Evolutionary conservation across 2,329 filamentous ascomycete genomes (phyloP).

Genomic region (Sporothrix pallida): DNA sequence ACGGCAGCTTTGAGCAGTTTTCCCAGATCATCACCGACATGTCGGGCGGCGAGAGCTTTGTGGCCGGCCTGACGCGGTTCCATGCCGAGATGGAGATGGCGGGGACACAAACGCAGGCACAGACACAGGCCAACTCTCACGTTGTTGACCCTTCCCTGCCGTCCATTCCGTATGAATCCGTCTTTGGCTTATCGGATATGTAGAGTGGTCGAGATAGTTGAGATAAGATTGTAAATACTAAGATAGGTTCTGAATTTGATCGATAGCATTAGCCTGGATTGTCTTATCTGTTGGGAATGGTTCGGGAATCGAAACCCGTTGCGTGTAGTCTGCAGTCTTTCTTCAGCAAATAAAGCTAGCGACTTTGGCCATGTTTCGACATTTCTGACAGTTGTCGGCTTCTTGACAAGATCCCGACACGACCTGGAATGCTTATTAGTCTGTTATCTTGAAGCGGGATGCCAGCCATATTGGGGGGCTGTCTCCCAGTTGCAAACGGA

Average conservation of each 20-base stretch:
- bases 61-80: slow-evolving; percentile 26
- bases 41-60: slow-evolving; percentile 29
- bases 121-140: background rate
- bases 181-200: slow-evolving; percentile 30
- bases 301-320: background rate
- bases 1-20: slow-evolving; percentile 31
- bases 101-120: background rate
- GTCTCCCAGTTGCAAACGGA: background rate
- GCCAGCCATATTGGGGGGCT: background rate
- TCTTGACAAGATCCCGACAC: background rate
- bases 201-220: background rate
- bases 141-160: background rate
- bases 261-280: background rate
- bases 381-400: background rate
- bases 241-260: background rate
- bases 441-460: background rate
- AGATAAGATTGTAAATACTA: background rate
- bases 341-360: background rate
- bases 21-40: slow-evolving; percentile 31
- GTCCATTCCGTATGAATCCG: slow-evolving; percentile 13
- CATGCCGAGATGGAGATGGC: slow-evolving; percentile 17
- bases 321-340: background rate
- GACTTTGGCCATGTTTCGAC: background rate
- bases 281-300: background rate
- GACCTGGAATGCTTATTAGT: background rate